Evolutionary conservation across 345 rosid species (phyloP), one percentile per base, ranked within the genome.

Genomic region (Eucalyptus urophylla): DNA sequence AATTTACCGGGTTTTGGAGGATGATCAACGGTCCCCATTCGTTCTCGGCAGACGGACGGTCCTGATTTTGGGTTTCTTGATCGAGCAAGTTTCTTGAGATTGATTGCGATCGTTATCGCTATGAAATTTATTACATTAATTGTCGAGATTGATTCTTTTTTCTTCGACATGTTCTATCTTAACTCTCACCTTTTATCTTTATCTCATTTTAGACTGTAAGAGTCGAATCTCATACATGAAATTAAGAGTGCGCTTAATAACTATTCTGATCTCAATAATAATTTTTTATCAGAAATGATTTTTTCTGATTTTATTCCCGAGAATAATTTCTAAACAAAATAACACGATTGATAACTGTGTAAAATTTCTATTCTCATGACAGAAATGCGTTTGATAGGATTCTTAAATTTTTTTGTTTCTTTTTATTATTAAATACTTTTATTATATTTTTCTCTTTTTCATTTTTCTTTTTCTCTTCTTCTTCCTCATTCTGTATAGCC

Each of bases 181-280:
- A 53, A 17, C 24, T 53, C 56, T 53, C 56, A 17, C 8, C 11
- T 19, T 0, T 53, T 53, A 53, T 53, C 24, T 0, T 53, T 53
- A 19, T 19, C 11, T 53, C 4, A 19, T 53, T 1, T 53, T 0
- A 19, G 0, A 19, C 0, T 1, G 1, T 53, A 1, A 53, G 24
- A 53, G 11, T 53, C 4, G 11, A 19, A 53, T 53, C 24, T 8
- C 4, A 53, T 17, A 51, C 0, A 17, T 19, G 4, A 1, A 53
- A 53, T 0, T 19, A 53, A 8, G 1, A 53, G 5, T 0, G 24
- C 10, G 0, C 19, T 53, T 8, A 0, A 19, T 53, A 53, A 53
- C 10, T 2, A 53, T 53, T 53, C 0, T 53, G 0, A 3, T 53
- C 1, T 0, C 1, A 0, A 53, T 53, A 53, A 53, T 53, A 53